Evolutionary conservation across 2,329 filamentous ascomycete species (phyloP).

Genomic region (Neoarthrinium moseri): DNA sequence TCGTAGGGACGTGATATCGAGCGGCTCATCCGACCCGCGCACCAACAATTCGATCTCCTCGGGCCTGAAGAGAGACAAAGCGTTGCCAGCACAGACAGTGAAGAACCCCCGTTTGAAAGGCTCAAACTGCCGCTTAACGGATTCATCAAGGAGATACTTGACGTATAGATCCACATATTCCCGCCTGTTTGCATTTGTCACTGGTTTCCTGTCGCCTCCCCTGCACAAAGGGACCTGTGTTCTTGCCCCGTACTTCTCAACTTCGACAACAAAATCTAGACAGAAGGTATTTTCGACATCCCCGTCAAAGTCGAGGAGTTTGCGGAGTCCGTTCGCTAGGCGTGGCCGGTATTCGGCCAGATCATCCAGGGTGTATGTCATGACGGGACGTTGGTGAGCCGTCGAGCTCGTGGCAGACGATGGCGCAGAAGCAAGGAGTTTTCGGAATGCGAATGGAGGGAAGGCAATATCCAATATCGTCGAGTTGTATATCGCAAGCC

Average conservation of each 20-base stretch:
- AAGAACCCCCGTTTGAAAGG: slow-evolving; percentile 94
- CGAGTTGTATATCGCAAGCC: slow-evolving; percentile 91
- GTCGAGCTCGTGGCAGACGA: slow-evolving; percentile 51
- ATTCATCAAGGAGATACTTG: slow-evolving; percentile 73
- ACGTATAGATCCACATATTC: slow-evolving; percentile 89
- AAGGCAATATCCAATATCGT: slow-evolving; percentile 88
- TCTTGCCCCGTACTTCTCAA: slow-evolving; percentile 72
- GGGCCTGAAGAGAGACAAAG: slow-evolving; percentile 80
- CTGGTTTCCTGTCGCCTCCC: slow-evolving; percentile 69
- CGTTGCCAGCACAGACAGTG: slow-evolving; percentile 86
- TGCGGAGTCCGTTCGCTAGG: slow-evolving; percentile 71
- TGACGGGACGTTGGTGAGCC: slow-evolving; percentile 56
- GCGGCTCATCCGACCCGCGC: slow-evolving; percentile 77
- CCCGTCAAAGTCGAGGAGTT: slow-evolving; percentile 79
- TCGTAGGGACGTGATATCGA: slow-evolving; percentile 74
- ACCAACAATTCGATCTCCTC: slow-evolving; percentile 91
- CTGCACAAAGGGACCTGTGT: slow-evolving; percentile 69
- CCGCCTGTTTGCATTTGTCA: slow-evolving; percentile 80
- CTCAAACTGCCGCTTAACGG: slow-evolving; percentile 81
- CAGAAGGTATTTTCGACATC: slow-evolving; percentile 80
- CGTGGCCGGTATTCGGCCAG: slow-evolving; percentile 77
- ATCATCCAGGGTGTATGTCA: slow-evolving; percentile 78
- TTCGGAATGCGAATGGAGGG: slow-evolving; percentile 86
- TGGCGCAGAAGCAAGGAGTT: slow-evolving; percentile 78
- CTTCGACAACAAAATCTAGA: slow-evolving; percentile 75